Percentiles rank a stretch among this genome's conserved stretches.
Evolutionary conservation across 1,284 basidiomycete species (phyloP).

Genomic region (Ganoderma multipileum): DNA sequence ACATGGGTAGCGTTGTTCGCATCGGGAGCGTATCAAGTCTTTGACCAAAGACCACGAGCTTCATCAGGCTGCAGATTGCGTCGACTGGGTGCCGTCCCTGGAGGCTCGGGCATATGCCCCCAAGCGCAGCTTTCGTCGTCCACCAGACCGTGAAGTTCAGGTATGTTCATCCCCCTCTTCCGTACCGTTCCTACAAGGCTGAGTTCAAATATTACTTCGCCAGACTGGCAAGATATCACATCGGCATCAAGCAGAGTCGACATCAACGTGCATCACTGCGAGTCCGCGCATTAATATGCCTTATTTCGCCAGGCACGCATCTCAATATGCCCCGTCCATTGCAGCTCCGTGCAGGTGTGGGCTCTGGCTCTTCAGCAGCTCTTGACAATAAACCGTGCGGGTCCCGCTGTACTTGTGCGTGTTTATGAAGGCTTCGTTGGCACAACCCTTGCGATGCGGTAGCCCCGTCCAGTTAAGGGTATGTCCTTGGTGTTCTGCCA

Average conservation of each 20-base stretch:
- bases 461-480: neutral
- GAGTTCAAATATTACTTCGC: neutral
- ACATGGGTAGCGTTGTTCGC: too few species aligned
- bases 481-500: neutral
- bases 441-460: neutral
- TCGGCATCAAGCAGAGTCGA: neutral
- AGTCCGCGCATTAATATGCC: neutral
- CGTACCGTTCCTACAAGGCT: neutral
- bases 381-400: neutral
- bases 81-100: too few species aligned
- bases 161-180: neutral
- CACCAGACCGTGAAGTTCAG: neutral
- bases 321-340: neutral
- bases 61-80: too few species aligned
- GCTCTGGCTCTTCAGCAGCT: neutral
- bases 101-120: too few species aligned
- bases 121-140: neutral
- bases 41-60: too few species aligned
- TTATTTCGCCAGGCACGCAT: neutral
- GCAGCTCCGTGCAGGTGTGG: neutral
- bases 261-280: neutral
- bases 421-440: neutral
- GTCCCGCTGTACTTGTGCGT: neutral
- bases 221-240: neutral
- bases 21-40: too few species aligned